phyloP scores from a whole-genome alignment of 2,329 filamentous ascomycete genomes.

The Trichoderma guizhouense region DNA sequence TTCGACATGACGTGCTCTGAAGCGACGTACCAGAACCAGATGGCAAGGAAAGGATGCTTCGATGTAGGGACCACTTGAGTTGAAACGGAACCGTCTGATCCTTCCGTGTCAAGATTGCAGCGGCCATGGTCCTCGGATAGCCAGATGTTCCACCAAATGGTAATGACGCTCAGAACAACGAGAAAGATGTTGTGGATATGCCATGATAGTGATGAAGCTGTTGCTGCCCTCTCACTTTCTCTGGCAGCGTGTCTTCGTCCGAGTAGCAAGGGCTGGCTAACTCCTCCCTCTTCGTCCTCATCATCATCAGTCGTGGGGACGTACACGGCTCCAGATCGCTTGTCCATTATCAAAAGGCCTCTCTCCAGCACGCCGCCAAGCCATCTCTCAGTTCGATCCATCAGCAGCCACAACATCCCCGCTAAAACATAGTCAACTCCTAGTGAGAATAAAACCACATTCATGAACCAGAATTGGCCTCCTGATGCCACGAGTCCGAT shows the following conservation, averaged over 20 bases:
- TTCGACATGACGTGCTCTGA: constrained; percentile 33
- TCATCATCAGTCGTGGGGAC: constrained; percentile 19
- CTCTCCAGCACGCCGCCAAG: constrained; percentile 29
- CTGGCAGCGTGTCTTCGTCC: background rate
- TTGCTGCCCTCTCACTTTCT: background rate
- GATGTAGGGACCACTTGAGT: background rate
- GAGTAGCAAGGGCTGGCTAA: background rate
- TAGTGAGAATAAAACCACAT: constrained; percentile 43
- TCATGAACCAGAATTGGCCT: constrained; percentile 41
- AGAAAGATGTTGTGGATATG: constrained; percentile 40
- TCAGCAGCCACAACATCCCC: constrained; percentile 39
- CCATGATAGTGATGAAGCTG: constrained; percentile 34
- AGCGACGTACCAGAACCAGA: constrained; percentile 42
- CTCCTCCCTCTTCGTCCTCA: constrained; percentile 27
- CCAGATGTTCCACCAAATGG: constrained; percentile 48
- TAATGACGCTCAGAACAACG: constrained; percentile 32
- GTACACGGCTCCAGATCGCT: constrained; percentile 1
- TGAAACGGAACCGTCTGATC: background rate
- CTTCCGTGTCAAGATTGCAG: constrained; percentile 27
- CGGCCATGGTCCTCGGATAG: constrained; percentile 39
- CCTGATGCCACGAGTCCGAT: constrained; percentile 33
- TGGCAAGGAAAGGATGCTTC: constrained; percentile 27
- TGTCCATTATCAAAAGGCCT: background rate
- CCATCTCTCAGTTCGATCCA: constrained; percentile 34
- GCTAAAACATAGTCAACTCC: constrained; percentile 45